These are phyloP conservation scores for Fusarium armeniacum DNA, from an alignment of 2,329 filamentous ascomycete species.

Conservation along the genomic window DNA sequence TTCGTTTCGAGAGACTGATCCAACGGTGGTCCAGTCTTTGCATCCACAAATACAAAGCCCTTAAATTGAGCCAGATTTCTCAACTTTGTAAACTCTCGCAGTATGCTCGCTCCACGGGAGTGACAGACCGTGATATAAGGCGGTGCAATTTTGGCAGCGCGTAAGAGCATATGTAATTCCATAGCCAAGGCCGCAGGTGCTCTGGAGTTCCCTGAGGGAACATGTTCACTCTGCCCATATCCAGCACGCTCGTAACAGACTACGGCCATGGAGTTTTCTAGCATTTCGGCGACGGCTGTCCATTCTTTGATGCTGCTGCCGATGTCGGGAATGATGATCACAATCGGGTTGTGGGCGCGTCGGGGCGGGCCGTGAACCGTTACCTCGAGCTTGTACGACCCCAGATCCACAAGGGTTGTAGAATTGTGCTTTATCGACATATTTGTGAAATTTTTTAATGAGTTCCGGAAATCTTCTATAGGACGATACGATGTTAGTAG, in stretches of 20 bases:
- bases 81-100: constrained; percentile 17
- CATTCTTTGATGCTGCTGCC: constrained; percentile 35
- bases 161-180: constrained; percentile 25
- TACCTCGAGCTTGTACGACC: constrained; percentile 9
- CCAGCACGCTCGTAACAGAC: constrained; percentile 30
- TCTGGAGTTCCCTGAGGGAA: neutral
- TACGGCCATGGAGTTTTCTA: constrained; percentile 21
- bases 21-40: neutral
- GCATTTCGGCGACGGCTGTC: constrained; percentile 13
- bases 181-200: constrained; percentile 11
- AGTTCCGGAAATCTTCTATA: neutral
- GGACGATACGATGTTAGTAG: neutral
- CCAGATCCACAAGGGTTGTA: constrained; percentile 1
- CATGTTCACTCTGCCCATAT: constrained; percentile 20
- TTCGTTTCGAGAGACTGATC: neutral
- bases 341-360: constrained; percentile 33
- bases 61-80: constrained; percentile 30
- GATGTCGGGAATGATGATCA: constrained; percentile 31
- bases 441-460: no score
- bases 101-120: constrained; percentile 3
- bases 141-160: constrained; percentile 22
- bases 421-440: constrained; percentile 1
- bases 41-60: constrained; percentile 35
- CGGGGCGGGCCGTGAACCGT: constrained; percentile 28
- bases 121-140: constrained; percentile 34